Base-by-base conservation (phyloP, 2,329 filamentous ascomycete species). In the Zasmidium cellare region DNA sequence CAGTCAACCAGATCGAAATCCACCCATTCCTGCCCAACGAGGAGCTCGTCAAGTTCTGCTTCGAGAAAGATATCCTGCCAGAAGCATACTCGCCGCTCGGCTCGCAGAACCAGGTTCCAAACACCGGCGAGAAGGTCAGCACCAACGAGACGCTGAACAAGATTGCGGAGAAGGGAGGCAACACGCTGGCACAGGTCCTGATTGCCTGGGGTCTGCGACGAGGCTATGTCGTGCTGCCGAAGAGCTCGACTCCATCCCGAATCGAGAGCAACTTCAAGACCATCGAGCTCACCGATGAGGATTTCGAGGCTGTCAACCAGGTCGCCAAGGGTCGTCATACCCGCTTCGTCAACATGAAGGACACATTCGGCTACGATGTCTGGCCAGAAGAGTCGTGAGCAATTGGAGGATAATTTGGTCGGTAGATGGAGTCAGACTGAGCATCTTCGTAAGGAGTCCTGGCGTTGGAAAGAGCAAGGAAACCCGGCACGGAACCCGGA, bases 281-380 rank as follows among this genome's bases (percentile, higher is more conserved):
- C 61, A 85, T 86, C 25, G 75, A 83, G 68, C 76, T 90, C 58
- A 74, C 66, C 64, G 73, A 79, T 56, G 76, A 75, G 63, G 77
- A 87, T 64, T 82, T 87, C 67, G 77, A 80, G 60, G 84, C 80
- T 14, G 80, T 89, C 54, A 82, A 88, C 74, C 73, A 79, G 60
- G 87, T 90, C 7, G 86, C 87, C 1, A 80, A 84, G 71, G 84
- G 85, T 35, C 80, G 87, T 52, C 85, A 89, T 73, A 84, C 82
- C 23, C 84, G 88, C 38, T 91, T 91, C 69, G 88, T 91, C 58
- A 90, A 91, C 77, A 91, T 91, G 88, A 91, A 89, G 80, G 87
- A 90, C 64, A 89, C 86, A 1, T 91, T 91, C 72, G 88, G 88
- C 6, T 89, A 88, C 71, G 80, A 91, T 66, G 82, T 90, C 51